These are phyloP conservation scores for Suhomyces sp. DNA, from an alignment of 805 yeast genomes.

Conservation along the genomic window DNA sequence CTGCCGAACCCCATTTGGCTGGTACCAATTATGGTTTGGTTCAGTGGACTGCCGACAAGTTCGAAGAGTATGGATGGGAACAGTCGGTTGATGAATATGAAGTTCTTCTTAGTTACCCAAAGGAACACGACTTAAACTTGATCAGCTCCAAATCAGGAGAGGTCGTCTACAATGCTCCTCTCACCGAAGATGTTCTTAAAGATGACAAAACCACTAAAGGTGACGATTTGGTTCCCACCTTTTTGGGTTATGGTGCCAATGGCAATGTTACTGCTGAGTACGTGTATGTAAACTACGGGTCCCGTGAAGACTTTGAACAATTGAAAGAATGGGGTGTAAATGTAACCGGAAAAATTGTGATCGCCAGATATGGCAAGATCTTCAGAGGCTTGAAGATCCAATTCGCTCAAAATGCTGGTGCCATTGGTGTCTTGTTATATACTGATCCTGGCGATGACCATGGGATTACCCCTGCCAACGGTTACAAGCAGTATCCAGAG, in stretches of 20 bases:
- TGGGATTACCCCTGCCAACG: slow-evolving; percentile 52
- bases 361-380: slow-evolving; percentile 52
- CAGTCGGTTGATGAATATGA: slow-evolving; percentile 51
- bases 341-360: slow-evolving; percentile 54
- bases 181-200: slow-evolving; percentile 47
- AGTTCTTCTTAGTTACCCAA: slow-evolving; percentile 52
- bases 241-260: slow-evolving; percentile 62
- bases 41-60: slow-evolving; percentile 49
- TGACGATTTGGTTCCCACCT: slow-evolving; percentile 45
- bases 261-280: slow-evolving; percentile 57
- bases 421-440: slow-evolving; percentile 57
- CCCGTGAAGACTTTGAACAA: slow-evolving; percentile 48
- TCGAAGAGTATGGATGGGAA: slow-evolving; percentile 50
- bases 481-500: slow-evolving; percentile 54
- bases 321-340: slow-evolving; percentile 41
- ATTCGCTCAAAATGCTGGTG: slow-evolving; percentile 62
- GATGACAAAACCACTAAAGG: slow-evolving; percentile 41
- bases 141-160: slow-evolving; percentile 27
- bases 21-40: slow-evolving; percentile 45
- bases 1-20: slow-evolving; percentile 42
- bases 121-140: slow-evolving; percentile 41
- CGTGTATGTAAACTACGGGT: slow-evolving; percentile 62
- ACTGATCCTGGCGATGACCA: slow-evolving; percentile 61
- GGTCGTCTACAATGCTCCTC: slow-evolving; percentile 45
- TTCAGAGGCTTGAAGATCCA: slow-evolving; percentile 56